Evolutionary conservation across 805 yeast species (phyloP), one percentile per base, ranked within the genome.

Genomic region (Candida montana): DNA sequence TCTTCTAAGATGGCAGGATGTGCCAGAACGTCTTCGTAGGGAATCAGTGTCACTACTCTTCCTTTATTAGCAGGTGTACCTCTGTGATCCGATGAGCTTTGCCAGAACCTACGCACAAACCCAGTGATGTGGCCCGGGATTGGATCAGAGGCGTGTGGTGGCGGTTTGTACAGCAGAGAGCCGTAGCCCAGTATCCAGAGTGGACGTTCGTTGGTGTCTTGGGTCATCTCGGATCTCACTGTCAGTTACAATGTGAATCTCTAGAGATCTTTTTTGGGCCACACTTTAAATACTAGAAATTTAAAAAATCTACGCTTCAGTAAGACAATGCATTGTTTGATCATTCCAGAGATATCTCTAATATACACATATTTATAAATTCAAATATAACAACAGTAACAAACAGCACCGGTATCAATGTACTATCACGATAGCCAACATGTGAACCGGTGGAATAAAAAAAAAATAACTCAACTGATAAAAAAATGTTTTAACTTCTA

Each of bases 101-200:
- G 97, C 96, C 96, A 90, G 57, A 90, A 90, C 34, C 96, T 65
- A 17, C 98, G 71, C 1, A 81, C 76, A 51, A 68, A 88, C 2
- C 96, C 96, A 39, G 69, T 68, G 19, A 90, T 69, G 35, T 80
- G 75, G 0, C 96, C 96, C 0, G 88, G 80, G 9, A 84, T 71
- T 2, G 44, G 40, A 30, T 78, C 64, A 52, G 76, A 68, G 46
- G 75, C 73, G 50, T 74, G 72, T 13, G 91, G 90, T 0, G 96
- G 97, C 0, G 96, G 96, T 55, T 88, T 89, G 71, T 83, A 89
- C 20, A 89, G 79, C 39, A 89, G 67, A 0, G 95, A 85, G 2
- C 97, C 97, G 56, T 89, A 89, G 3, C 97, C 96, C 10, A 89
- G 79, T 12, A 89, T 72, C 95, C 95, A 90, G 44, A 80, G 59